These are phyloP conservation scores for Aspergillus steynii DNA, from an alignment of 495 filamentous ascomycete genomes.

Conservation along the genomic window DNA sequence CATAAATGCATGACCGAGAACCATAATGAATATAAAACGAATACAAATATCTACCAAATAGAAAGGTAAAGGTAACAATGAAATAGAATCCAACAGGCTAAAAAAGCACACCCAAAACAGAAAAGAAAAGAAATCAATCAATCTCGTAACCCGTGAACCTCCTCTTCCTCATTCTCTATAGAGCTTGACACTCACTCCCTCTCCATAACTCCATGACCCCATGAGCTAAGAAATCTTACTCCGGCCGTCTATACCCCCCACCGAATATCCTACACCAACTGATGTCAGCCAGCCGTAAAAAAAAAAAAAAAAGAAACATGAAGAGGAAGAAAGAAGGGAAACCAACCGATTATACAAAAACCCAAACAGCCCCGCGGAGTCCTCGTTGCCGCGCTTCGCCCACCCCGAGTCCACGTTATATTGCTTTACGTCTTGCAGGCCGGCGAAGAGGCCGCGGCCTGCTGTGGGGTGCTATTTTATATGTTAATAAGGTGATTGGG, in stretches of 20 bases:
- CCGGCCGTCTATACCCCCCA: neutral
- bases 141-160: too few species aligned
- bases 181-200: too few species aligned
- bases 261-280: neutral
- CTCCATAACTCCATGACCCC: too few species aligned
- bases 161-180: too few species aligned
- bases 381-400: slow-evolving; percentile 27
- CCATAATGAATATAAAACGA: too few species aligned
- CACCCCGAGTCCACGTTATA: slow-evolving; percentile 47
- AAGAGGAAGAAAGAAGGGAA: neutral
- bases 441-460: slow-evolving; percentile 47
- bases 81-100: too few species aligned
- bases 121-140: too few species aligned
- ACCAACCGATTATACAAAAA: slow-evolving; percentile 16
- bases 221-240: neutral
- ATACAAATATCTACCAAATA: too few species aligned
- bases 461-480: slow-evolving; percentile 33
- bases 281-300: neutral
- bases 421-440: slow-evolving; percentile 45
- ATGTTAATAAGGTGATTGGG: neutral
- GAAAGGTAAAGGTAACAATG: too few species aligned
- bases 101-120: too few species aligned
- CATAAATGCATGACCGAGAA: too few species aligned
- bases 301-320: neutral
- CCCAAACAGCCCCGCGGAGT: slow-evolving; percentile 14